Evolutionary conservation across 495 filamentous ascomycete genomes (phyloP).

Genomic region (Penicillium bovifimosum): DNA sequence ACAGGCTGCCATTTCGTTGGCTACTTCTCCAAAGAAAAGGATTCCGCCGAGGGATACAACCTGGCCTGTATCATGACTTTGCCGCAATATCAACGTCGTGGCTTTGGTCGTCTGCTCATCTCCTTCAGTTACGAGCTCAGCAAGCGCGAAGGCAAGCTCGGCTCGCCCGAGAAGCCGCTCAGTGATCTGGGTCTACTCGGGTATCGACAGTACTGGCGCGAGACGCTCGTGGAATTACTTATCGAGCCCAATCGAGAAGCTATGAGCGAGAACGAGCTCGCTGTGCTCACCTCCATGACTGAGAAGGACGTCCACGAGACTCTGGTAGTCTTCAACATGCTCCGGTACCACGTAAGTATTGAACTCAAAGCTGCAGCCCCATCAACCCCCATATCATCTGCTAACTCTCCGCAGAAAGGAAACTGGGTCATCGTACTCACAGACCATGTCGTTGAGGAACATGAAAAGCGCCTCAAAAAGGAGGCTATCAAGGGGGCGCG

Average conservation of each 20-base stretch:
- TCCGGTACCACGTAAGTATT: slow-evolving; percentile 68
- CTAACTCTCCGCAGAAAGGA: slow-evolving; percentile 56
- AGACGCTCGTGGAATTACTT: slow-evolving; percentile 81
- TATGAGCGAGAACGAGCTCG: slow-evolving; percentile 76
- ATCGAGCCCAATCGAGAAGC: slow-evolving; percentile 55
- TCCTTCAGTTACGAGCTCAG: slow-evolving; percentile 97
- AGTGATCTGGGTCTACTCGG: slow-evolving; percentile 87
- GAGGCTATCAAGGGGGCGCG: slow-evolving; percentile 73
- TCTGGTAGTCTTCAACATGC: slow-evolving; percentile 86
- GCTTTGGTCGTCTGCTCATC: slow-evolving; percentile 88
- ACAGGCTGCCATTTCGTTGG: slow-evolving; percentile 90
- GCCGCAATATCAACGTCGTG: slow-evolving; percentile 91
- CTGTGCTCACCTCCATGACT: slow-evolving; percentile 80
- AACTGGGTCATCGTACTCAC: slow-evolving; percentile 89
- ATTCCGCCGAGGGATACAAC: slow-evolving; percentile 93
- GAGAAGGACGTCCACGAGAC: slow-evolving; percentile 92
- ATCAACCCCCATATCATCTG: no score
- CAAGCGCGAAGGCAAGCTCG: slow-evolving; percentile 89
- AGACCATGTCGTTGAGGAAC: slow-evolving; percentile 70
- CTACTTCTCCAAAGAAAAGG: slow-evolving; percentile 98
- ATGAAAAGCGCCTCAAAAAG: slow-evolving; percentile 64
- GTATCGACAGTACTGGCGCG: slow-evolving; percentile 95
- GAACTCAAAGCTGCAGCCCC: no score
- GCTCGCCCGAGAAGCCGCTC: slow-evolving; percentile 92
- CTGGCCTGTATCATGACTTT: slow-evolving; percentile 95